Evolutionary conservation across 2,329 filamentous ascomycete species (phyloP), one percentile per base, ranked within the genome.

Genomic region (Chaetomium strumarium): DNA sequence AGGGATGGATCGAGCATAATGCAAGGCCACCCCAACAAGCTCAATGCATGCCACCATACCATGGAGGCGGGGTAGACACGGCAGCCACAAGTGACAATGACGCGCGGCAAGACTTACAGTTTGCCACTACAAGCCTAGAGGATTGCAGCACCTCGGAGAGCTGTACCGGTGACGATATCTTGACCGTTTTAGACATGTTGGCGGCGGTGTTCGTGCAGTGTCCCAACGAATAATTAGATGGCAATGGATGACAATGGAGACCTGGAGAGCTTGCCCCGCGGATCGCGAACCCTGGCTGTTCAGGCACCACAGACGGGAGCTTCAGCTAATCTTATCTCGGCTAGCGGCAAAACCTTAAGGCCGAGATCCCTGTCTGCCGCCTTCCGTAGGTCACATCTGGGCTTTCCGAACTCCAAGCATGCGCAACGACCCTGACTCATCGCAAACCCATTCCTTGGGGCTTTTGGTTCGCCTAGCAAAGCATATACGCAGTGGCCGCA

Each of bases 91-190:
- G 33, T 17, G 33, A 51, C 41, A 39, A 62, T 61, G 64, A 56
- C 66, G 62, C 64, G 54, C 20, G 53, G 39, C 42, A 51, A 19
- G 55, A 77, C 88, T 79, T 75, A 95, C 90, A 96, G 72, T 96
- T 88, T 64, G 86, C 84, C 50, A 97, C 85, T 39, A 97, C 88
- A 55, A 96, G 81, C 60, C 80, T 82, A 33, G 88, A 90, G 51
- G 79, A 82, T 56, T 79, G 79, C 56, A 96, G 77, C 55, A 93
- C 71, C 31, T 73, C 71, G 62, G 76, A 78, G 63, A 95, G 85
- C 65, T 92, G 83, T 63, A 75, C 74, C 60, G 73, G 71, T 54
- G 78, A 80, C 65, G 70, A 67, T 50, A 72, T 67, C 30, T 63
- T 60, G 42, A 67, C 58, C 42, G 63, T 62, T 46, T 64, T 64